Conservation (phyloP, 768 basidiomycete genomes). For the Scleroderma citrinum region DNA sequence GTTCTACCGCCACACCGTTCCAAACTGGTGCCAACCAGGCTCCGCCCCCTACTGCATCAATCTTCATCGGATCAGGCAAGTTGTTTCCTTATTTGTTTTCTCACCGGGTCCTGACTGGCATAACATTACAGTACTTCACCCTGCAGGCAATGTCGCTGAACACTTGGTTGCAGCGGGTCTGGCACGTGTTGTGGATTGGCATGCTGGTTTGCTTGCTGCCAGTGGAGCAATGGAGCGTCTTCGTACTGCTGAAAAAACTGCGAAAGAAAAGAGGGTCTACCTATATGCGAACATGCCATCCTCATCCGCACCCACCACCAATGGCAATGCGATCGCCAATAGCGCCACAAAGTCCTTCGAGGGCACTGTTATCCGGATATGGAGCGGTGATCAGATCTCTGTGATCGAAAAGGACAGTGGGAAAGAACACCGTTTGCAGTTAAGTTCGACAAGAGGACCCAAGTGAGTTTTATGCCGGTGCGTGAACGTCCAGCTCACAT, state of each 20-base stretch:
- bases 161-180: slow-evolving; percentile 79
- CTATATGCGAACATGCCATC: slow-evolving; percentile 58
- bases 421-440: slow-evolving; percentile 77
- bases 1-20: slow-evolving; percentile 74
- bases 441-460: slow-evolving; percentile 85
- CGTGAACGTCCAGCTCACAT: slow-evolving; percentile 1
- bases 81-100: slow-evolving; percentile 4
- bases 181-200: slow-evolving; percentile 94
- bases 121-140: slow-evolving; percentile 62
- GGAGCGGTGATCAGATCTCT: slow-evolving; percentile 90
- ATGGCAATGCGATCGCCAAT: slow-evolving; percentile 41
- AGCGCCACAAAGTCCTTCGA: slow-evolving; percentile 59
- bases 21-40: slow-evolving; percentile 46
- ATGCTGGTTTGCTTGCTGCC: slow-evolving; percentile 87
- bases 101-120: background rate
- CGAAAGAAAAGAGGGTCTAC: slow-evolving; percentile 67
- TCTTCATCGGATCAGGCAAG: slow-evolving; percentile 85
- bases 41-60: slow-evolving; percentile 63
- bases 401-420: slow-evolving; percentile 65
- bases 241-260: slow-evolving; percentile 73
- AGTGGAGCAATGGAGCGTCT: slow-evolving; percentile 84
- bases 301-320: slow-evolving; percentile 33
- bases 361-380: slow-evolving; percentile 76
- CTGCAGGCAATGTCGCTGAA: slow-evolving; percentile 92
- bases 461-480: slow-evolving; percentile 45